Evolutionary conservation across 2,329 filamentous ascomycete species (phyloP), one percentile per base, ranked within the genome.

Genomic region (Pezicula radicicola): DNA sequence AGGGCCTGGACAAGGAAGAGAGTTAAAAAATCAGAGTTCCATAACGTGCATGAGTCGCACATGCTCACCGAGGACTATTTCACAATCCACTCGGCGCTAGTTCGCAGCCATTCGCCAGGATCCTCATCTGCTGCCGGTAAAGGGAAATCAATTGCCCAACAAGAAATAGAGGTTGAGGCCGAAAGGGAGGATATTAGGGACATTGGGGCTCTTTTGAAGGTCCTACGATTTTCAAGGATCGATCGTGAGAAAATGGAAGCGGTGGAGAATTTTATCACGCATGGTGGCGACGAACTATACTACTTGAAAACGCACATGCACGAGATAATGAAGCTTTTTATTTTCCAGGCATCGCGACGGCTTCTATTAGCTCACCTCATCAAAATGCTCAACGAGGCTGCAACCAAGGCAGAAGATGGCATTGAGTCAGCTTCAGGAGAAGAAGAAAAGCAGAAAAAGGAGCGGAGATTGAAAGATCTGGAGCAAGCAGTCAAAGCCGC

Each of bases 171-270:
- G 50, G 75, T 68, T 5, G 69, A 72, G 0, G 75, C 80, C 6
- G 70, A 75, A 16, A 72, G 77, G 1, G 80, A 82, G 51, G 81
- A 86, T 45, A 79, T 86, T 47, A 74, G 73, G 4, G 73, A 78
- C 28, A 79, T 87, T 28, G 71, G 74, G 18, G 43, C 83, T 3
- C 74, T 99, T 25, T 78, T 96, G 73, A 72, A 70, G 19, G 79
- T 82, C 2, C 70, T 99, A 50, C 87, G 85, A 56, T 73, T 72
- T 37, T 83, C 88, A 6, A 80, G 85, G 7, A 90, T 99, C 59
- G 94, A 99, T 66, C 83, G 94, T 33, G 93, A 97, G 72, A 97
- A 94, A 73, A 84, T 95, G 53, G 87, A 93, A 55, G 86, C 87
- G 0, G 79, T 97, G 19, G 84, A 88, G 62, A 88, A 82, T 56